Evolutionary conservation across 2,329 filamentous ascomycete species (phyloP).

Genomic region (Exophiala phaeomuriformis): DNA sequence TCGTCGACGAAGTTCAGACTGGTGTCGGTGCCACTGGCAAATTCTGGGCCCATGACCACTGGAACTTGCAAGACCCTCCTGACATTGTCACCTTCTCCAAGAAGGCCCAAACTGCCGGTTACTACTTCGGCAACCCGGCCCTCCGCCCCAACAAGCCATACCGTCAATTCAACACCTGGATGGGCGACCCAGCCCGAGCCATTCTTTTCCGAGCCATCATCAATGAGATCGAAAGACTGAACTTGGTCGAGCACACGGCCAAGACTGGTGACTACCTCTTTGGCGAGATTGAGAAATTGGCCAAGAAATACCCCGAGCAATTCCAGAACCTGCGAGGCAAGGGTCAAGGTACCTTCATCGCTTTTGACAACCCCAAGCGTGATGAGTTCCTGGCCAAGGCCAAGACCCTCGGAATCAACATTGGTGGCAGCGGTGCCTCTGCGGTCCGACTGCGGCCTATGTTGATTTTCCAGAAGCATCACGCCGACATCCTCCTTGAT

Average conservation of each 20-base stretch:
- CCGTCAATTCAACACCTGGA: slow-evolving; percentile 96
- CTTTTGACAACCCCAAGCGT: slow-evolving; percentile 74
- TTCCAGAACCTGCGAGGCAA: slow-evolving; percentile 80
- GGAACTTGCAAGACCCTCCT: slow-evolving; percentile 68
- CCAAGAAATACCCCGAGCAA: slow-evolving; percentile 63
- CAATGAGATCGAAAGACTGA: slow-evolving; percentile 66
- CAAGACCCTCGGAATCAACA: slow-evolving; percentile 76
- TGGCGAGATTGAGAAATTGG: slow-evolving; percentile 59
- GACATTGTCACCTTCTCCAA: slow-evolving; percentile 95
- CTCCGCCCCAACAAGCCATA: slow-evolving; percentile 87
- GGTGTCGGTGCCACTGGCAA: slow-evolving; percentile 86
- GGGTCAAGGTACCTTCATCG: slow-evolving; percentile 84
- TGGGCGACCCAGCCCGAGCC: slow-evolving; percentile 81
- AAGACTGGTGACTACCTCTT: slow-evolving; percentile 72
- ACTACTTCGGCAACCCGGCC: slow-evolving; percentile 76
- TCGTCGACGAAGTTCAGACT: slow-evolving; percentile 91
- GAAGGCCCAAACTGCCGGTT: slow-evolving; percentile 89
- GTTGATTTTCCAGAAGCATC: slow-evolving; percentile 85
- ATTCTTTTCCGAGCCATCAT: slow-evolving; percentile 82
- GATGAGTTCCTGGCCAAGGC: slow-evolving; percentile 72
- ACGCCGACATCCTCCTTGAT: slow-evolving; percentile 75
- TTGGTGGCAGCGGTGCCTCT: slow-evolving; percentile 68
- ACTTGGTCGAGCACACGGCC: slow-evolving; percentile 74
- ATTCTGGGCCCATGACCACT: slow-evolving; percentile 97
- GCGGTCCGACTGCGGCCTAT: slow-evolving; percentile 80